Percentiles rank a stretch among this genome's conserved stretches.
These are phyloP conservation scores for Lentinula guzmanii DNA, from an alignment of 768 basidiomycete genomes.

Conservation along the genomic window DNA sequence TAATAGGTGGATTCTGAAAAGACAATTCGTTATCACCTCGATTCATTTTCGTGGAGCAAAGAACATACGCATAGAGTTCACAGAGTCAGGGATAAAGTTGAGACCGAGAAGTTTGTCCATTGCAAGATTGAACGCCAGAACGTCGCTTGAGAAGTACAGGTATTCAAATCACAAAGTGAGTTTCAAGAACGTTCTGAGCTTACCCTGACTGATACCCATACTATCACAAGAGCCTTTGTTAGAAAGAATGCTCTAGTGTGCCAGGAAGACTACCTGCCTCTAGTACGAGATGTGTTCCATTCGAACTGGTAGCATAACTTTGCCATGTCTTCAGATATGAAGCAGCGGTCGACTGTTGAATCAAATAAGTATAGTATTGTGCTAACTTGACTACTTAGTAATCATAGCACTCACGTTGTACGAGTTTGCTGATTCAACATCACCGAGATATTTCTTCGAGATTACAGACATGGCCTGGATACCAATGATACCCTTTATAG, in stretches of 20 bases:
- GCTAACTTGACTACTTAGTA: neutral
- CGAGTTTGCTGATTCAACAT: slow-evolving; percentile 16
- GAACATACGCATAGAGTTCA: neutral
- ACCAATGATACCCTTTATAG: slow-evolving; percentile 53
- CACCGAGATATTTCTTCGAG: slow-evolving; percentile 22
- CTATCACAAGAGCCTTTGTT: neutral
- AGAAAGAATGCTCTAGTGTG: too few relatives aligned
- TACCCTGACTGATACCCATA: slow-evolving; percentile 1
- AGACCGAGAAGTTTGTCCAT: slow-evolving; percentile 39
- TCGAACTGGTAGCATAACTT: neutral
- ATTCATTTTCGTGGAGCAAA: neutral
- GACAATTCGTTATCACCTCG: neutral
- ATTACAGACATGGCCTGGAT: slow-evolving; percentile 52
- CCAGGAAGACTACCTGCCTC: neutral
- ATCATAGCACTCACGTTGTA: slow-evolving; percentile 16
- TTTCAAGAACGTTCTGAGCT: neutral
- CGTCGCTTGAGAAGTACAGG: slow-evolving; percentile 19
- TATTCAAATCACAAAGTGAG: too few relatives aligned
- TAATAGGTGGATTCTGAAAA: neutral
- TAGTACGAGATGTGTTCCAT: neutral
- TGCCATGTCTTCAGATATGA: slow-evolving; percentile 23
- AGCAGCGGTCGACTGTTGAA: slow-evolving; percentile 27
- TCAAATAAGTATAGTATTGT: neutral
- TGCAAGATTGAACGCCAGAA: slow-evolving; percentile 46
- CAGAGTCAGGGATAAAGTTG: slow-evolving; percentile 25